These are phyloP conservation scores for Fomitopsis palustris DNA, from an alignment of 1,284 basidiomycete genomes.

Conservation along the genomic window DNA sequence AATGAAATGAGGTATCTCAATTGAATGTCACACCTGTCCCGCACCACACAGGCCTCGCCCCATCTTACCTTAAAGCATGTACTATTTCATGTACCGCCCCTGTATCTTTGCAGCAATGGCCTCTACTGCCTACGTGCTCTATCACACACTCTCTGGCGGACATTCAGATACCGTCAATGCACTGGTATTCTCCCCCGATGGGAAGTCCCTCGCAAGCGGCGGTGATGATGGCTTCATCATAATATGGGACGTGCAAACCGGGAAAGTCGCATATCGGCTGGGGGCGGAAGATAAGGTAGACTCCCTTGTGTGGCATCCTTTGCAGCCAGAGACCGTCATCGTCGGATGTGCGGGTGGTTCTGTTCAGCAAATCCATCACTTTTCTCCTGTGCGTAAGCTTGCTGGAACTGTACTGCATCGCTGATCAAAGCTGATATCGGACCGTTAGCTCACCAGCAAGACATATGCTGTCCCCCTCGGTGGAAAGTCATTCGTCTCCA, in stretches of 20 bases:
- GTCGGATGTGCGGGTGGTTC: background rate
- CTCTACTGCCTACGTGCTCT: background rate
- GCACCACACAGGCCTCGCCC: too few species aligned
- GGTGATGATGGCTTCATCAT: background rate
- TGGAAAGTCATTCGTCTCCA: too few species aligned
- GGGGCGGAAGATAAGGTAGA: background rate
- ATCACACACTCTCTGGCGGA: background rate
- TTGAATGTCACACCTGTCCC: too few species aligned
- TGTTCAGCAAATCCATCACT: background rate
- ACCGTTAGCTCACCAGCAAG: background rate
- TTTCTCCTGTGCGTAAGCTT: background rate
- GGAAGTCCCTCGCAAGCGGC: background rate
- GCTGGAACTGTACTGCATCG: background rate
- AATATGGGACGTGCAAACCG: background rate
- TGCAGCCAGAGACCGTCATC: background rate
- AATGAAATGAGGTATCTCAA: too few species aligned
- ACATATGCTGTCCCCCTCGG: background rate
- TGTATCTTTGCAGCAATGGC: background rate
- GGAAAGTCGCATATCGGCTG: background rate
- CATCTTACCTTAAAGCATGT: too few species aligned
- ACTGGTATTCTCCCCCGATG: conserved; percentile 1
- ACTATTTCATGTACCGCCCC: too few species aligned
- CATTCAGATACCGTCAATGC: background rate
- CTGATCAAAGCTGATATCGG: background rate
- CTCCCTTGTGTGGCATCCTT: background rate